Evolutionary conservation across 1,139 yeast species (phyloP).

Genomic region (Blastobotrys arbuscula): DNA sequence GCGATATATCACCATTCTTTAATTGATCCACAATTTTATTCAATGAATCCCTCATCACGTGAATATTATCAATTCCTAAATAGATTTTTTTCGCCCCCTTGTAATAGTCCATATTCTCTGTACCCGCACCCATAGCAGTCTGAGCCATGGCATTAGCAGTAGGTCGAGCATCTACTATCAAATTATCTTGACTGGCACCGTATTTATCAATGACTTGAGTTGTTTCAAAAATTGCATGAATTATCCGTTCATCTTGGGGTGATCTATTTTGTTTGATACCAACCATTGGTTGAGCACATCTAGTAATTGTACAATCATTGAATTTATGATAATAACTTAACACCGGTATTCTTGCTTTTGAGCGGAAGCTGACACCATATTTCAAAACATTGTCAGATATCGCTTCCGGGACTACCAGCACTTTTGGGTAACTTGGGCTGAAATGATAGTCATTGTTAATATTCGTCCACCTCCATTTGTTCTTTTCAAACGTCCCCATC

Average conservation of each 20-base stretch:
- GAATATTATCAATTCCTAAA: conserved; percentile 90
- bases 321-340: conserved; percentile 67
- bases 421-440: conserved; percentile 71
- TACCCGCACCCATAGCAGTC: conserved; percentile 94
- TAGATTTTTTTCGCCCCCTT: conserved; percentile 62
- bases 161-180: conserved; percentile 89
- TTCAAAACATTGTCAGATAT: conserved; percentile 77
- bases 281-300: conserved; percentile 91
- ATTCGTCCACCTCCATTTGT: conserved; percentile 63
- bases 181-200: conserved; percentile 44
- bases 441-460: conserved; percentile 62
- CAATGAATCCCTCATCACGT: conserved; percentile 86
- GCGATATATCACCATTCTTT: conserved; percentile 59
- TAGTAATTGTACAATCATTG: conserved; percentile 70
- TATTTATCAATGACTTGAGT: conserved; percentile 21
- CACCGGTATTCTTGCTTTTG: conserved; percentile 80
- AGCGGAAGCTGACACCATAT: conserved; percentile 80
- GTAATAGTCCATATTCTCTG: conserved; percentile 87
- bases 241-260: conserved; percentile 81
- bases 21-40: conserved; percentile 56
- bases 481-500: conserved; percentile 35
- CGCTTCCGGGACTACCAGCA: conserved; percentile 60
- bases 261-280: conserved; percentile 87
- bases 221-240: conserved; percentile 60
- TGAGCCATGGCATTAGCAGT: conserved; percentile 95